Evolutionary conservation across 2,329 filamentous ascomycete genomes (phyloP).

Genomic region (Xylariales sp.): DNA sequence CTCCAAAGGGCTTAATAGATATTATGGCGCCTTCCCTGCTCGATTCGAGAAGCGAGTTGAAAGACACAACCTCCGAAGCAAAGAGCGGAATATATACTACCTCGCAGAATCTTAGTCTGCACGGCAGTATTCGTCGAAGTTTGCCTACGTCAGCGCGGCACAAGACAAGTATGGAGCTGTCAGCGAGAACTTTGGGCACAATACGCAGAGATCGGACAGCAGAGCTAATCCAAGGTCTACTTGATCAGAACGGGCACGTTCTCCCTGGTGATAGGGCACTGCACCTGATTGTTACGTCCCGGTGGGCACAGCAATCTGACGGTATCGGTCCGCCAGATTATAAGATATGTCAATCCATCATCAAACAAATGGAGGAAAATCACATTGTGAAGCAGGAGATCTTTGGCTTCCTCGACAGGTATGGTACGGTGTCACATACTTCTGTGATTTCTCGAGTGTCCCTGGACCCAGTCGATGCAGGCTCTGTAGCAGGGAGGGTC

Average conservation of each 20-base stretch:
- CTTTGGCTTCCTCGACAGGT: background rate
- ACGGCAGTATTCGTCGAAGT: too few relatives aligned
- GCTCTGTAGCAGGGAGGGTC: background rate
- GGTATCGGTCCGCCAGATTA: conserved; percentile 33
- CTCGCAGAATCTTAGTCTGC: too few relatives aligned
- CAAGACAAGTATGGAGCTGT: too few relatives aligned
- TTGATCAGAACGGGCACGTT: conserved; percentile 38
- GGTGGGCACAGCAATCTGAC: conserved; percentile 39
- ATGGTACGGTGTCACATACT: conserved; percentile 1
- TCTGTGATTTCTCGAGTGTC: conserved; percentile 4
- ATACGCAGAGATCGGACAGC: conserved; percentile 3
- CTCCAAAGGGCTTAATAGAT: too few relatives aligned
- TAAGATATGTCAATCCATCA: conserved; percentile 19
- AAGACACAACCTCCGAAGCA: too few relatives aligned
- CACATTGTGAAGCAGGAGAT: conserved; percentile 4
- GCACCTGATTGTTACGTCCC: conserved; percentile 40
- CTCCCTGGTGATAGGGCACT: conserved; percentile 48
- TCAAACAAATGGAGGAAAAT: conserved; percentile 21
- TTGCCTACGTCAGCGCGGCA: too few relatives aligned
- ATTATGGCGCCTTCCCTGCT: too few relatives aligned
- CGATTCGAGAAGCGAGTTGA: too few relatives aligned
- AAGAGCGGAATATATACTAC: too few relatives aligned
- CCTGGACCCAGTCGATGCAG: background rate
- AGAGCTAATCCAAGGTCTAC: conserved; percentile 19
- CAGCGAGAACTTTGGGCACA: too few relatives aligned